Conservation (phyloP, 2,329 filamentous ascomycete genomes). For the Cladorrhinum sp. region DNA sequence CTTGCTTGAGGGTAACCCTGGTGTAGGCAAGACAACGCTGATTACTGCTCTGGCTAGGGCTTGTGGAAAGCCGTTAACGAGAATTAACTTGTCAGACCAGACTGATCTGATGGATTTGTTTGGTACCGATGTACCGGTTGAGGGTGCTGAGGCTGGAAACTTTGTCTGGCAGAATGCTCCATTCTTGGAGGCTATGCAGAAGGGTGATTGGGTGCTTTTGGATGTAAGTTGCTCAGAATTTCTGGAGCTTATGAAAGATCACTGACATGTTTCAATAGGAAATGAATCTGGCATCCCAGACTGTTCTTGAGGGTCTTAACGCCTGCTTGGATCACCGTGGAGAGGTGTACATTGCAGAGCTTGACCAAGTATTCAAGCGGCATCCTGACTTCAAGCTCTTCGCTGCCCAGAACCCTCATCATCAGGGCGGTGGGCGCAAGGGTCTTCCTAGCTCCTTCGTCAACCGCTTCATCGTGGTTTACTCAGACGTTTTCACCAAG, state of each 20-base stretch:
- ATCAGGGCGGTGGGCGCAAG: slow-evolving; percentile 93
- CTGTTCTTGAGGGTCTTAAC: slow-evolving; percentile 92
- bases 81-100: slow-evolving; percentile 97
- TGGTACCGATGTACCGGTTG: slow-evolving; percentile 91
- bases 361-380: slow-evolving; percentile 89
- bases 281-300: slow-evolving; percentile 98
- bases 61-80: slow-evolving; percentile 77
- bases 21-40: slow-evolving; percentile 94
- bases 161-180: slow-evolving; percentile 96
- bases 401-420: slow-evolving; percentile 94
- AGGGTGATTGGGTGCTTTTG: slow-evolving; percentile 90
- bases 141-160: slow-evolving; percentile 84
- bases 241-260: not conserved
- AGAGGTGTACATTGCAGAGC: slow-evolving; percentile 90
- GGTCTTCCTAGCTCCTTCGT: slow-evolving; percentile 94
- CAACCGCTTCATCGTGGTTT: slow-evolving; percentile 96
- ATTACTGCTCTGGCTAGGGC: slow-evolving; percentile 79
- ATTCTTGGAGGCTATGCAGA: slow-evolving; percentile 94
- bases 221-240: slow-evolving; percentile 46
- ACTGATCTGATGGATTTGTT: slow-evolving; percentile 98
- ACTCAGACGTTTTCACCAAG: slow-evolving; percentile 83
- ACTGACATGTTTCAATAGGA: slow-evolving; percentile 44
- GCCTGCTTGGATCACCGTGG: slow-evolving; percentile 95
- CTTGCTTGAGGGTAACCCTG: slow-evolving; percentile 92
- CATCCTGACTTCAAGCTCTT: slow-evolving; percentile 92